Evolutionary conservation across 2,329 filamentous ascomycete genomes (phyloP), one percentile per base, ranked within the genome.

Genomic region (Didymella sp.): DNA sequence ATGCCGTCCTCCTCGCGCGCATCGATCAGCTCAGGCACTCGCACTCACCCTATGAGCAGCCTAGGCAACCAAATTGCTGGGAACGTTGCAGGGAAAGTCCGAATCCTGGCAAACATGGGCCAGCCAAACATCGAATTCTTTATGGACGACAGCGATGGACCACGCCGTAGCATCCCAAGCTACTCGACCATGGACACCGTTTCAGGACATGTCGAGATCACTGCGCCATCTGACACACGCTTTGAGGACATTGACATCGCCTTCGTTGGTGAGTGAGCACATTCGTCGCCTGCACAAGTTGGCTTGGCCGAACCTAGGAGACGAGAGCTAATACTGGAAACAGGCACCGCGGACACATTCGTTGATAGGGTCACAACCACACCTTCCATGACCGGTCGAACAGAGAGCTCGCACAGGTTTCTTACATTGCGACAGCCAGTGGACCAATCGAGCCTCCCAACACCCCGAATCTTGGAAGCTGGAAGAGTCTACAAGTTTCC

Each of bases 401-500:
- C 81, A 19, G 83, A 84, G 59, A 84, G 85, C 21, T 79, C 78
- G 44, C 86, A 88, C 58, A 82, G 81, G 17, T 89, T 89, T 64
- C 75, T 89, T 31, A 85, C 83, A 58, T 79, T 89, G 25, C 79
- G 79, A 55, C 86, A 89, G 68, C 87, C 87, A 3, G 82, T 87
- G 31, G 71, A 82, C 38, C 72, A 82, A 2, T 68, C 76, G 15
- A 72, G 76, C n/a, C 82, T 87, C 55, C 86, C 87, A 0, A 77
- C 79, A 30, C 80, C 84, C 33, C 78, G 82, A 24, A 76, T 86
- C 4, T 74, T 87, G 2, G 78, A 82, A 64, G 80, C 82, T n/a
- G 83, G 82, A 12, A 78, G 77, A 58, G 79, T 76, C 11, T 88
- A 89, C 71, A 79, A 73, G 8, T 85, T 88, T 56, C 84, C 85